Evolutionary conservation across 1,284 basidiomycete species (phyloP).

Genomic region (Puccinia brachypodii): DNA sequence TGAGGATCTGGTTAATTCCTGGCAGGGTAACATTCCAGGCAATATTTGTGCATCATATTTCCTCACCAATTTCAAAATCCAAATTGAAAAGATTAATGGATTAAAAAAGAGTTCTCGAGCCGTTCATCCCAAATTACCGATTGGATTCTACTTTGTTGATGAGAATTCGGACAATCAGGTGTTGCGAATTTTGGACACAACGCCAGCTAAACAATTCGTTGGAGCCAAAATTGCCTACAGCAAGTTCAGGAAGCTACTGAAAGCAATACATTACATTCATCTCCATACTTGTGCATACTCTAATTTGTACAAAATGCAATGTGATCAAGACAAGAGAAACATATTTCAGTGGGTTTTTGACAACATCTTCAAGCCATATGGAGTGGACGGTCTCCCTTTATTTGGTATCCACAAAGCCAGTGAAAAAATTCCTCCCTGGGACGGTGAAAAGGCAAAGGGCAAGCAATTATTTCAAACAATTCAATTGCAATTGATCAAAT

Average conservation of each 20-base stretch:
- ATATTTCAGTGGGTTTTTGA: background rate
- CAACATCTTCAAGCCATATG: background rate
- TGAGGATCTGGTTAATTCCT: background rate
- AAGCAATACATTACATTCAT: background rate
- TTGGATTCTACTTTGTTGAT: background rate
- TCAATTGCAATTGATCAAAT: background rate
- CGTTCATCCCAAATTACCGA: background rate
- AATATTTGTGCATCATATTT: background rate
- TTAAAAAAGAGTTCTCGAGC: background rate
- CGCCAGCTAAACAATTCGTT: background rate
- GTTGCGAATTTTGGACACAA: background rate
- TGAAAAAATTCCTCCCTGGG: background rate
- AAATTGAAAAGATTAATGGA: background rate
- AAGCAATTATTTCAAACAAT: background rate
- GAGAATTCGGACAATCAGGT: background rate
- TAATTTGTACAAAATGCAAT: background rate
- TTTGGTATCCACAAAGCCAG: background rate
- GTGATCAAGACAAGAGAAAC: background rate
- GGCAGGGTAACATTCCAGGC: background rate
- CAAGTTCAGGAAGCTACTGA: background rate
- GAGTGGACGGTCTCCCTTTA: background rate
- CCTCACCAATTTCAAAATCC: background rate
- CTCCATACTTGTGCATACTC: background rate
- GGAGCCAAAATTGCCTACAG: background rate
- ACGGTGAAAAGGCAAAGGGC: background rate